Percentiles rank a stretch among this genome's conserved stretches.
These are phyloP conservation scores for Rhodotorula taiwanensis DNA, from an alignment of 768 basidiomycete genomes.

Conservation along the genomic window DNA sequence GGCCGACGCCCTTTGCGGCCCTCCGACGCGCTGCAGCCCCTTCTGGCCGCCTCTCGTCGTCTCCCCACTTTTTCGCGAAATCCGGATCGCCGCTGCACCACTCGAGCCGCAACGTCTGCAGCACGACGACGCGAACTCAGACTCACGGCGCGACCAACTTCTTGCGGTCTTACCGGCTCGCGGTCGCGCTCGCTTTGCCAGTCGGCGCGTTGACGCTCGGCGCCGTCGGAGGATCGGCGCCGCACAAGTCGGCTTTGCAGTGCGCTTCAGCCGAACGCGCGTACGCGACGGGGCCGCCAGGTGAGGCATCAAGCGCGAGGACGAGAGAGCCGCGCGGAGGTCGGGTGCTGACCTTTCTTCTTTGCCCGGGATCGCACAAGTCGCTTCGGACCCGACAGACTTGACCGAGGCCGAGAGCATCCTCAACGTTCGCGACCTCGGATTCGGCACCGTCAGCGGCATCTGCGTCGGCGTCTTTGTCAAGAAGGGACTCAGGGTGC, in stretches of 20 bases:
- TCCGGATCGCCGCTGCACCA: neutral
- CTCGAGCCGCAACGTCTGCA: slow-evolving; percentile 7
- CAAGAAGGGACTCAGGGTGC: slow-evolving; percentile 69
- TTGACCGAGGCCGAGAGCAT: slow-evolving; percentile 41
- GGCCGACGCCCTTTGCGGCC: slow-evolving; percentile 1
- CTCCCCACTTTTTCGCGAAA: neutral
- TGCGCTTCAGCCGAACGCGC: slow-evolving; percentile 22
- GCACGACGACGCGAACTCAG: neutral
- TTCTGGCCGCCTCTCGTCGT: neutral
- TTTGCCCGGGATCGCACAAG: too few species aligned
- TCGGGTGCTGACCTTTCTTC: too few species aligned
- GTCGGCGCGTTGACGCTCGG: slow-evolving; percentile 10
- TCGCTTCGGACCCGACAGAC: too few species aligned
- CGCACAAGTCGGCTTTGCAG: slow-evolving; percentile 5
- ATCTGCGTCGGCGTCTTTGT: slow-evolving; percentile 86
- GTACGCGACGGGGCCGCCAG: neutral
- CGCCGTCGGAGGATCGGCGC: neutral
- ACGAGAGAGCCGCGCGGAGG: too few species aligned
- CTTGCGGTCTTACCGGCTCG: slow-evolving; percentile 33
- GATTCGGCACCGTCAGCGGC: slow-evolving; percentile 82
- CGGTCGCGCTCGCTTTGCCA: slow-evolving; percentile 24
- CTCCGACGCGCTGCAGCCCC: neutral
- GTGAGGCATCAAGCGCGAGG: too few species aligned
- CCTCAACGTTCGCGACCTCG: slow-evolving; percentile 70
- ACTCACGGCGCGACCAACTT: slow-evolving; percentile 1